Percentiles rank a stretch among this genome's conserved stretches.
phyloP scores from a whole-genome alignment of 116 monocot species.

The Trichopus zeylanicus region DNA sequence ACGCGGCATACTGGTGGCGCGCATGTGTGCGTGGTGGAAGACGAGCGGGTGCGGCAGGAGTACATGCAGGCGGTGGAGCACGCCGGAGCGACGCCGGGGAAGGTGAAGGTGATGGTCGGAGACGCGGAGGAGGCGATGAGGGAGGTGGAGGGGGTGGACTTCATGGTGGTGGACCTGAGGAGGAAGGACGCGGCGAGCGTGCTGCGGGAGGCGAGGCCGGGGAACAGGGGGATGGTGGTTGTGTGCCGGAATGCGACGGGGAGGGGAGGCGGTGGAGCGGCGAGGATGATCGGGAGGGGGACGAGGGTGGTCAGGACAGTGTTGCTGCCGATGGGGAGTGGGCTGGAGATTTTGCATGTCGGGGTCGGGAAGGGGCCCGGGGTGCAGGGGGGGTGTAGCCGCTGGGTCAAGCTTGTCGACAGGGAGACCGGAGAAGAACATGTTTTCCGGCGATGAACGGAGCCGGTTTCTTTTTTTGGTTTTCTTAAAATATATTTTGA shows the following conservation, averaged over 20 bases:
- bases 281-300: conserved; percentile 8
- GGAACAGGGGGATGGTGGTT: conserved; percentile 60
- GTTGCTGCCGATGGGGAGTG: conserved; percentile 38
- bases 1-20: conserved; percentile 22
- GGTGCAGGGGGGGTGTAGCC: conserved; percentile 1
- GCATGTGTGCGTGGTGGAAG: conserved; percentile 17
- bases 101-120: conserved; percentile 1
- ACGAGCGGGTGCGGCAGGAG: conserved; percentile 7
- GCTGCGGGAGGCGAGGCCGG: conserved; percentile 35
- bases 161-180: conserved; percentile 47
- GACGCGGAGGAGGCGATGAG: conserved; percentile 20
- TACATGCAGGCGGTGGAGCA: conserved; percentile 7
- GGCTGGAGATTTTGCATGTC: conserved; percentile 47
- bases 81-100: not conserved
- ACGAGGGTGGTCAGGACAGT: conserved; percentile 46
- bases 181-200: conserved; percentile 27
- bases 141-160: conserved; percentile 41
- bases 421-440: conserved; percentile 36
- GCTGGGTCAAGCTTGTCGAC: conserved; percentile 49
- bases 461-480: too few relatives aligned
- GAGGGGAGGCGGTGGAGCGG: not conserved
- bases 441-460: conserved; percentile 26
- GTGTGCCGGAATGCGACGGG: conserved; percentile 21
- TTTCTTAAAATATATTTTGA: too few relatives aligned
- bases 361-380: conserved; percentile 42